A percentile compares a stretch with the other conserved stretches of the same genome.
Conservation (phyloP, 1,284 basidiomycete genomes). For the Rugosomyces carneus region DNA sequence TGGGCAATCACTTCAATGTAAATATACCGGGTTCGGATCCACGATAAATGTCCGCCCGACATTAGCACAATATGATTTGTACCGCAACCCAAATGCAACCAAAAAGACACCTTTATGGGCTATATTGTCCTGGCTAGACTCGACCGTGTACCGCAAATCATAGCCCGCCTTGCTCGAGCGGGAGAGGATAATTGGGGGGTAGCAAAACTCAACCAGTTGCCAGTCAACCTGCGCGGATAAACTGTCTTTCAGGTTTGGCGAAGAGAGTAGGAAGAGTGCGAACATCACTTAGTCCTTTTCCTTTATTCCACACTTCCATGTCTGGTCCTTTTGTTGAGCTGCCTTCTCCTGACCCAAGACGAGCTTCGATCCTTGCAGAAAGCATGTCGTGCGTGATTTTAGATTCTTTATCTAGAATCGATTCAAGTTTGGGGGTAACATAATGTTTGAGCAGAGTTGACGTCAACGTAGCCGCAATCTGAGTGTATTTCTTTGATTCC, state of each 20-base stretch:
- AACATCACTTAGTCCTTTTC: constrained; percentile 67
- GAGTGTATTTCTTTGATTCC: constrained; percentile 62
- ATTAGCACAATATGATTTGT: constrained; percentile 91
- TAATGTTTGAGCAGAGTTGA: constrained; percentile 85
- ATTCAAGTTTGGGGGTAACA: constrained; percentile 84
- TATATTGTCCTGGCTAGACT: constrained; percentile 80
- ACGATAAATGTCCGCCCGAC: constrained; percentile 93
- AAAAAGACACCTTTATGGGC: constrained; percentile 90
- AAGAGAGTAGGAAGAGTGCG: constrained; percentile 23
- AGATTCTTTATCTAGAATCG: constrained; percentile 86
- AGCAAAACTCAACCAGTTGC: constrained; percentile 86
- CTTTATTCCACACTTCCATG: constrained; percentile 86
- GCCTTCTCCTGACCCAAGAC: constrained; percentile 81
- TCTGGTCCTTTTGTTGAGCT: constrained; percentile 72
- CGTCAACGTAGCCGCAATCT: constrained; percentile 74
- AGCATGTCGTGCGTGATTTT: constrained; percentile 88
- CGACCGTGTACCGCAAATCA: constrained; percentile 82
- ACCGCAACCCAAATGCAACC: constrained; percentile 85
- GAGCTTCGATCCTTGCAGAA: constrained; percentile 77
- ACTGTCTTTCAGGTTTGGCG: constrained; percentile 3
- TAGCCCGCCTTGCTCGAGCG: constrained; percentile 78
- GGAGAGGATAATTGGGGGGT: constrained; percentile 94
- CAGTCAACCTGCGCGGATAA: constrained; percentile 67
- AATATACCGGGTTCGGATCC: constrained; percentile 78
- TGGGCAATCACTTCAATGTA: neutral